Percentiles rank a stretch among this genome's conserved stretches.
Evolutionary conservation across 169 alveolate species (phyloP).

Genomic region (Babesia sp.): DNA sequence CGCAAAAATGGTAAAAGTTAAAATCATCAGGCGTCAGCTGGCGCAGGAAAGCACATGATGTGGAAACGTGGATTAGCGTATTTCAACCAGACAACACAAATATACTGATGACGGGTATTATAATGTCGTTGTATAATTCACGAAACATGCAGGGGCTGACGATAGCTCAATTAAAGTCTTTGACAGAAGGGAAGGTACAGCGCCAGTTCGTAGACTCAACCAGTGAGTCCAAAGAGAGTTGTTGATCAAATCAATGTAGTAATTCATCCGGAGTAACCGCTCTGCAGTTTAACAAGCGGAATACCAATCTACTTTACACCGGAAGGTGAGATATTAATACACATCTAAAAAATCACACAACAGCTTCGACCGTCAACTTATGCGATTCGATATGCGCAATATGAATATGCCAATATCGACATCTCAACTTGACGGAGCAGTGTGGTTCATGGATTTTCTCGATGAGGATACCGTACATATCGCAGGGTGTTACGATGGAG

Average conservation of each 20-base stretch:
- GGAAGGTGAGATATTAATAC: slow-evolving; percentile 36
- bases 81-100: slow-evolving; percentile 49
- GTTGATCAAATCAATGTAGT: not conserved
- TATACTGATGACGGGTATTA: slow-evolving; percentile 46
- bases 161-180: slow-evolving; percentile 27
- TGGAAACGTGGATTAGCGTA: slow-evolving; percentile 57
- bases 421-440: not conserved
- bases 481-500: slow-evolving; percentile 63
- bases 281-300: slow-evolving; percentile 7
- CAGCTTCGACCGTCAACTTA: slow-evolving; percentile 44
- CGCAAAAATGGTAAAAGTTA: not conserved
- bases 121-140: not conserved
- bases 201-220: not conserved
- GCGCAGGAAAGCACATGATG: slow-evolving; percentile 38
- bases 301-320: slow-evolving; percentile 24
- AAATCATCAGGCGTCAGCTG: not conserved
- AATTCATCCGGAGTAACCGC: slow-evolving; percentile 55
- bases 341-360: too few relatives aligned
- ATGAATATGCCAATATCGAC: slow-evolving; percentile 6
- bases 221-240: not conserved
- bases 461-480: slow-evolving; percentile 25
- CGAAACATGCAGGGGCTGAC: slow-evolving; percentile 37
- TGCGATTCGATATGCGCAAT: slow-evolving; percentile 43
- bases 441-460: slow-evolving; percentile 57
- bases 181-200: slow-evolving; percentile 22